These are phyloP conservation scores for Somion occarium DNA, from an alignment of 1,284 basidiomycete genomes.

Conservation along the genomic window DNA sequence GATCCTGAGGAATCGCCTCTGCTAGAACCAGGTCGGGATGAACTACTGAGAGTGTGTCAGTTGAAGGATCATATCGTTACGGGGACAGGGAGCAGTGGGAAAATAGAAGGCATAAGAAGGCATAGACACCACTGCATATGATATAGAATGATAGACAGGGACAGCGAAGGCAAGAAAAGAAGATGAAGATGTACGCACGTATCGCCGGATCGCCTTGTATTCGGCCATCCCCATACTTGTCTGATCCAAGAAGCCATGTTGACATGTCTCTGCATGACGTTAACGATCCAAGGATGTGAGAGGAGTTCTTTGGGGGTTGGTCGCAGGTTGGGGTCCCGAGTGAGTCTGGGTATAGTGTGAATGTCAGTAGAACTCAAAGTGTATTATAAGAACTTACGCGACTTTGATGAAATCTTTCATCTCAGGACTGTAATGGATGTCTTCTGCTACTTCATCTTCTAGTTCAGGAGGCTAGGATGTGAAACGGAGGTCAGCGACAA, in stretches of 20 bases:
- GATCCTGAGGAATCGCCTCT: slow-evolving; percentile 25
- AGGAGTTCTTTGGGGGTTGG: slow-evolving; percentile 87
- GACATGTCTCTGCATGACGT: slow-evolving; percentile 77
- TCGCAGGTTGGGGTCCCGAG: slow-evolving; percentile 41
- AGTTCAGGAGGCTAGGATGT: slow-evolving; percentile 79
- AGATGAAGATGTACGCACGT: slow-evolving; percentile 17
- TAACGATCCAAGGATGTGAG: slow-evolving; percentile 82
- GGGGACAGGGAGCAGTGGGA: background rate
- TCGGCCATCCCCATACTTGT: slow-evolving; percentile 83
- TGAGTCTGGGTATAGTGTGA: slow-evolving; percentile 21
- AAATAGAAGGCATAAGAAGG: background rate
- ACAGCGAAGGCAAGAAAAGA: background rate
- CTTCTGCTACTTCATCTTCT: slow-evolving; percentile 66
- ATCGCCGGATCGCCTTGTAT: slow-evolving; percentile 39
- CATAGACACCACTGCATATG: background rate
- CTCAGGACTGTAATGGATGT: slow-evolving; percentile 73
- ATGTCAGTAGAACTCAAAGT: background rate
- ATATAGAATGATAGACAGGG: background rate
- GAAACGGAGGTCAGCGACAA: slow-evolving; percentile 14
- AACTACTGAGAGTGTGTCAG: slow-evolving; percentile 7
- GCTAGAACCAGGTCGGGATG: slow-evolving; percentile 39
- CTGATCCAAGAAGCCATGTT: slow-evolving; percentile 91
- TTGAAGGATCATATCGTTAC: background rate
- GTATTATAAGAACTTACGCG: slow-evolving; percentile 52
- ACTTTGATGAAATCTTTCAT: slow-evolving; percentile 93